Conservation (phyloP, 108 stramenopile genomes). For the Cyclotella choctawhatcheeana region DNA sequence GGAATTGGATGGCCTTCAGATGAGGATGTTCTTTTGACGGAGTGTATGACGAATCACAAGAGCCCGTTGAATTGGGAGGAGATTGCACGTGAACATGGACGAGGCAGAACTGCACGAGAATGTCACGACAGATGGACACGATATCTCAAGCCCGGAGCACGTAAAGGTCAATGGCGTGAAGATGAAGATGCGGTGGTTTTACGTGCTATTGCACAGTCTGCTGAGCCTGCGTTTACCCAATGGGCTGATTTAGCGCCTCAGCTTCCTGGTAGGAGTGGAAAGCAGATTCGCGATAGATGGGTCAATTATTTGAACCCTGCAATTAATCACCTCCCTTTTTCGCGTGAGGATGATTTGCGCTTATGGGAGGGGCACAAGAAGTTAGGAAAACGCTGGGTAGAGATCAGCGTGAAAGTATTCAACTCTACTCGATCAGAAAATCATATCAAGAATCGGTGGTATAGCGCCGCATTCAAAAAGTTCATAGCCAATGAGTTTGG, state of each 20-base stretch:
- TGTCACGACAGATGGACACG: slow-evolving; percentile 54
- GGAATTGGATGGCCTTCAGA: slow-evolving; percentile 64
- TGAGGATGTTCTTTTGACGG: slow-evolving; percentile 70
- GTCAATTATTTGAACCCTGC: slow-evolving; percentile 87
- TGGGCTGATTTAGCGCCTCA: slow-evolving; percentile 88
- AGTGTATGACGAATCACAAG: slow-evolving; percentile 86
- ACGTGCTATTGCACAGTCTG: slow-evolving; percentile 70
- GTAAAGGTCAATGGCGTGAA: slow-evolving; percentile 58
- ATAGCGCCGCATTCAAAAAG: slow-evolving; percentile 80
- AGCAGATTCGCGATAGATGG: slow-evolving; percentile 91
- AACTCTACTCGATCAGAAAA: slow-evolving; percentile 81
- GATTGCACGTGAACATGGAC: slow-evolving; percentile 73
- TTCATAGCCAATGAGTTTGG: slow-evolving; percentile 50
- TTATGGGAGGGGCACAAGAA: slow-evolving; percentile 85
- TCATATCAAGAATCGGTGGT: slow-evolving; percentile 93
- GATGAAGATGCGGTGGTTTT: slow-evolving; percentile 83
- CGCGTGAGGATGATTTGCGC: slow-evolving; percentile 54
- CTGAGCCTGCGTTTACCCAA: slow-evolving; percentile 82
- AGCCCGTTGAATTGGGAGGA: slow-evolving; percentile 84
- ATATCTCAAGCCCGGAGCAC: slow-evolving; percentile 51
- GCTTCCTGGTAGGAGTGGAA: slow-evolving; percentile 87
- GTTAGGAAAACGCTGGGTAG: slow-evolving; percentile 88
- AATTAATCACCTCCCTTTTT: slow-evolving; percentile 34
- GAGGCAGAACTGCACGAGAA: slow-evolving; percentile 50
- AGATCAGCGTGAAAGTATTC: slow-evolving; percentile 86